Conservation (phyloP, 1,139 yeast species). For the Arxiozyma heterogenica region DNA sequence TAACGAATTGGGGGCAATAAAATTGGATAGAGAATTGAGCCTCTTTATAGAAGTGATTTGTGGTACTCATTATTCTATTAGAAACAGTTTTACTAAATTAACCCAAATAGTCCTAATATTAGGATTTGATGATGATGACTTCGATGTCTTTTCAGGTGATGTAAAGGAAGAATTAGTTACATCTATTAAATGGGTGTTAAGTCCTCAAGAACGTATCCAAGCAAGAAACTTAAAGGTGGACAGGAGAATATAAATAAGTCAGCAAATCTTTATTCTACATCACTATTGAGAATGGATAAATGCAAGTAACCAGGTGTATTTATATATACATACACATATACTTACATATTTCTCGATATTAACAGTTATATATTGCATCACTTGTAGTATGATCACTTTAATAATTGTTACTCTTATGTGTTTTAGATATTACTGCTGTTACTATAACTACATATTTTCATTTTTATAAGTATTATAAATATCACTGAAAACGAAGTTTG, state of each 20-base stretch:
- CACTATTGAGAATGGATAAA: neutral
- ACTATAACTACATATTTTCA: no score
- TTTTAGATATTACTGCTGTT: no score
- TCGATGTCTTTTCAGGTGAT: conserved; percentile 34
- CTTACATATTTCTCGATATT: no score
- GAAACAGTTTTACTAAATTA: conserved; percentile 70
- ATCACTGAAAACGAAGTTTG: neutral
- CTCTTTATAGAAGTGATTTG: conserved; percentile 58
- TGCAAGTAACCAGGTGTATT: neutral
- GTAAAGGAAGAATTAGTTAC: conserved; percentile 32
- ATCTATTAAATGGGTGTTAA: conserved; percentile 70
- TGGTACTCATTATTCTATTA: conserved; percentile 55
- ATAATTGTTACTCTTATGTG: no score
- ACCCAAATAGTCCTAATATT: conserved; percentile 76
- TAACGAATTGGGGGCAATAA: conserved; percentile 77
- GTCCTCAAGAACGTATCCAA: conserved; percentile 61
- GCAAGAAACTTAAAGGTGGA: conserved; percentile 48
- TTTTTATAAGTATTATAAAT: no score
- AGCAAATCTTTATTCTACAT: neutral
- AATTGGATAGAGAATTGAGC: conserved; percentile 75
- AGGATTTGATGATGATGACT: conserved; percentile 79
- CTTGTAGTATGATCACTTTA: no score
- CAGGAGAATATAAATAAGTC: conserved; percentile 15
- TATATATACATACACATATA: neutral
- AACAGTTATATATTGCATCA: no score